These are phyloP conservation scores for Talaromyces albobiverticillius DNA, from an alignment of 2,329 filamentous ascomycete genomes.

Conservation along the genomic window DNA sequence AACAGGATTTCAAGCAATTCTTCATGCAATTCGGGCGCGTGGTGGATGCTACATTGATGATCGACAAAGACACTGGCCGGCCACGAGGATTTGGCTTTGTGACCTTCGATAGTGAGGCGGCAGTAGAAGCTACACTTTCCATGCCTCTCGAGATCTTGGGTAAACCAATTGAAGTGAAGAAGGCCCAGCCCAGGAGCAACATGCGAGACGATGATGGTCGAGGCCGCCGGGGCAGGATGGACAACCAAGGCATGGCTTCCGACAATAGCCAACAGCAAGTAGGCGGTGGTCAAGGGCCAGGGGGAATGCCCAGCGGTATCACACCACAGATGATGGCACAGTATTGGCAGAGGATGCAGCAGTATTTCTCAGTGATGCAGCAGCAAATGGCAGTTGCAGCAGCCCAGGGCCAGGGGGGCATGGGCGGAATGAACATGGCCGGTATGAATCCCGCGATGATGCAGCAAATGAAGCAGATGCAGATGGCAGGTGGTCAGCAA, in stretches of 20 bases:
- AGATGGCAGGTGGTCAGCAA: slow-evolving; percentile 34
- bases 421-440: slow-evolving; percentile 57
- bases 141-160: slow-evolving; percentile 86
- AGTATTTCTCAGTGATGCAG: slow-evolving; percentile 94
- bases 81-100: slow-evolving; percentile 97
- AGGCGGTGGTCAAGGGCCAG: slow-evolving; percentile 42
- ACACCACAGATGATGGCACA: slow-evolving; percentile 97
- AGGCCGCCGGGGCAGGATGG: slow-evolving; percentile 41
- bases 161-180: slow-evolving; percentile 97
- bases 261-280: slow-evolving; percentile 46
- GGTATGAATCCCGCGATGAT: slow-evolving; percentile 70
- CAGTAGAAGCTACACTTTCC: slow-evolving; percentile 86
- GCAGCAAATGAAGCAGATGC: slow-evolving; percentile 68
- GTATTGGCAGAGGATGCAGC: slow-evolving; percentile 98
- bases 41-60: slow-evolving; percentile 97
- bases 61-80: slow-evolving; percentile 98
- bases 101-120: slow-evolving; percentile 93
- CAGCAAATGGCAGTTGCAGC: slow-evolving; percentile 69
- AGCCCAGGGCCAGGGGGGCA: slow-evolving; percentile 40
- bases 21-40: slow-evolving; percentile 96
- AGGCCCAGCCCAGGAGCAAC: slow-evolving; percentile 92
- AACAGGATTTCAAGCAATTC: slow-evolving; percentile 93
- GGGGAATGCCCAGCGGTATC: slow-evolving; percentile 61
- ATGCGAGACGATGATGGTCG: slow-evolving; percentile 76
- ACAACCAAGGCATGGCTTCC: slow-evolving; percentile 35